Evolutionary conservation across 495 filamentous ascomycete genomes (phyloP), one percentile per base, ranked within the genome.

Genomic region (Penicilliopsis zonata): DNA sequence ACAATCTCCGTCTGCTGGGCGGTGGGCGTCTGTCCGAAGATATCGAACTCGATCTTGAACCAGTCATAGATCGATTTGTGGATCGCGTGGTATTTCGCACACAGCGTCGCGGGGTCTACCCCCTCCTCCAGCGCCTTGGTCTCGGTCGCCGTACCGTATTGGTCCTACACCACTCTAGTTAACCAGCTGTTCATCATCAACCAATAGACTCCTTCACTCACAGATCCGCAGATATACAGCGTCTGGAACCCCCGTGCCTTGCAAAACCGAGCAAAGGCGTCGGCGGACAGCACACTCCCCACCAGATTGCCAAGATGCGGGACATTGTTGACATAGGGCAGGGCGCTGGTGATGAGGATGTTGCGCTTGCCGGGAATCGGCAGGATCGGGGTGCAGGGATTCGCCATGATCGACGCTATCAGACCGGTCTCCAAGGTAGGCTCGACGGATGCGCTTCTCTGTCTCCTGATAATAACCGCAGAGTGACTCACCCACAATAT

Each of bases 101-200:
- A 87, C 9, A 90, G 70, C 44, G 81, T 64, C 46, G 78, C 64
- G 18, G 80, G 76, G 16, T 75, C 77, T 41, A 82, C 54, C 13
- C 72, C 70, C 53, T 80, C 75, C 47, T 77, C 71, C 30, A 78
- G 50, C 20, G 74, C 74, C 53, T 85, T 88, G 3, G 80, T 82
- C 46, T 88, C 85, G n/a, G 84, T 88, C 4, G 85, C 84, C 6
- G 85, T 90, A 34, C 85, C 79, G 43, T 84, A 84, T 50, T 87
- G 78, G 55, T 88, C 83, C 18, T 38, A 20, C 13, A 13, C 44
- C 74, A n/a, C n/a, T n/a, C n/a, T n/a, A n/a, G n/a, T n/a, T n/a
- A n/a, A n/a, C n/a, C n/a, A n/a, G n/a, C n/a, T n/a, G n/a, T n/a
- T n/a, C n/a, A n/a, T n/a, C n/a, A n/a, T n/a, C n/a, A n/a, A n/a